Conservation (phyloP, 2,329 filamentous ascomycete species). For the Pezicula radicicola region DNA sequence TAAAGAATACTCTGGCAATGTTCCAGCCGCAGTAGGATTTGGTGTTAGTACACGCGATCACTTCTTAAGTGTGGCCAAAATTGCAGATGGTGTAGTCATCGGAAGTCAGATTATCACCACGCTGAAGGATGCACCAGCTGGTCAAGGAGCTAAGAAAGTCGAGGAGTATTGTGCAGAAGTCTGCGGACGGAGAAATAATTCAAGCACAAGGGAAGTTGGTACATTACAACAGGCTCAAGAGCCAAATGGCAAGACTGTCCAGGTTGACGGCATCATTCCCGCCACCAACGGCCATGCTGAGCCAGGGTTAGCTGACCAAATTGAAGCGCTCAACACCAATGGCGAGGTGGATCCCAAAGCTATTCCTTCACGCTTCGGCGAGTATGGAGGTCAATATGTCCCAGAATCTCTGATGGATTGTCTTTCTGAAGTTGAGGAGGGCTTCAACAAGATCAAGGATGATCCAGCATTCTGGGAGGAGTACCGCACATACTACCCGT, state of each 20-base stretch:
- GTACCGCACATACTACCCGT: slow-evolving; percentile 92
- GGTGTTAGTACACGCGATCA: slow-evolving; percentile 95
- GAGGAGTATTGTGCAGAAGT: slow-evolving; percentile 83
- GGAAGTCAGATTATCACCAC: slow-evolving; percentile 92
- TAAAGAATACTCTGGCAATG: slow-evolving; percentile 87
- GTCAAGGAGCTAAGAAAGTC: slow-evolving; percentile 67
- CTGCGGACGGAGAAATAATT: slow-evolving; percentile 50
- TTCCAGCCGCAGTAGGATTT: slow-evolving; percentile 90
- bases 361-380: slow-evolving; percentile 84
- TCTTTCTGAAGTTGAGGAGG: slow-evolving; percentile 81
- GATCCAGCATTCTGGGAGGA: slow-evolving; percentile 96
- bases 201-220: slow-evolving; percentile 60
- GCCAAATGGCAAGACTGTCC: slow-evolving; percentile 55
- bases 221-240: slow-evolving; percentile 60
- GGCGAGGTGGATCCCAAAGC: slow-evolving; percentile 43
- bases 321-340: slow-evolving; percentile 63
- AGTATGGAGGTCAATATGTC: slow-evolving; percentile 96
- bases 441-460: slow-evolving; percentile 83
- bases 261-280: slow-evolving; percentile 64
- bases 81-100: slow-evolving; percentile 93
- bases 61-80: slow-evolving; percentile 77
- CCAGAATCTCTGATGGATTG: slow-evolving; percentile 98
- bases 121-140: slow-evolving; percentile 64
- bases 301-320: slow-evolving; percentile 47
- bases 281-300: slow-evolving; percentile 26